Evolutionary conservation across 1,139 yeast species (phyloP).

Genomic region (Lodderomyces beijingensis): DNA sequence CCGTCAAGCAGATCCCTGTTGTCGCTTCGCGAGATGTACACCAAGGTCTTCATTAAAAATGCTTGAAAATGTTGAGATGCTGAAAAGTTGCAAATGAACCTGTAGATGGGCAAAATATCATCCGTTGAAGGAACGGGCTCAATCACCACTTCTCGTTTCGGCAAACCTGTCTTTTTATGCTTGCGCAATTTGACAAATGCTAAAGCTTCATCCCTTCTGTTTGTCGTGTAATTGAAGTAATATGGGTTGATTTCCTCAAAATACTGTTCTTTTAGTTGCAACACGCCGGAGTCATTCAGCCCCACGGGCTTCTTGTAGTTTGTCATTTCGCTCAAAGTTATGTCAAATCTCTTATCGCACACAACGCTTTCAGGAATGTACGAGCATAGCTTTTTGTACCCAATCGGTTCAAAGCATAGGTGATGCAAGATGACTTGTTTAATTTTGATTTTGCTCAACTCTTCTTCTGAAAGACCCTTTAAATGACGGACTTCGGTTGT

Average conservation of each 20-base stretch:
- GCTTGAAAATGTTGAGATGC: slow-evolving; percentile 48
- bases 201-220: slow-evolving; percentile 70
- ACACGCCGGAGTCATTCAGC: slow-evolving; percentile 63
- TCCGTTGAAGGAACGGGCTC: slow-evolving; percentile 37
- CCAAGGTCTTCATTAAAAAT: slow-evolving; percentile 48
- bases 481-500: slow-evolving; percentile 66
- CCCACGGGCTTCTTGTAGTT: slow-evolving; percentile 61
- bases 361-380: slow-evolving; percentile 73
- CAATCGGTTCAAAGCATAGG: slow-evolving; percentile 68
- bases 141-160: slow-evolving; percentile 43
- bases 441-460: slow-evolving; percentile 50
- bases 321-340: slow-evolving; percentile 57
- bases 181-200: slow-evolving; percentile 51
- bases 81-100: slow-evolving; percentile 40
- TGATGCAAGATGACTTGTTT: slow-evolving; percentile 73
- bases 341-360: slow-evolving; percentile 70
- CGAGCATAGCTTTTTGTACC: slow-evolving; percentile 65
- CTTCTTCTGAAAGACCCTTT: slow-evolving; percentile 45
- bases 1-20: slow-evolving; percentile 46
- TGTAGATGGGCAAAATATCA: slow-evolving; percentile 31
- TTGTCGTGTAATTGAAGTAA: slow-evolving; percentile 72
- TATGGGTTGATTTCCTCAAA: slow-evolving; percentile 67
- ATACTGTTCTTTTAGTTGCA: slow-evolving; percentile 58
- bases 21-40: slow-evolving; percentile 37
- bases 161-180: slow-evolving; percentile 28